Evolutionary conservation across 441 rosid species (phyloP).

Genomic region (Syzygium malaccense): DNA sequence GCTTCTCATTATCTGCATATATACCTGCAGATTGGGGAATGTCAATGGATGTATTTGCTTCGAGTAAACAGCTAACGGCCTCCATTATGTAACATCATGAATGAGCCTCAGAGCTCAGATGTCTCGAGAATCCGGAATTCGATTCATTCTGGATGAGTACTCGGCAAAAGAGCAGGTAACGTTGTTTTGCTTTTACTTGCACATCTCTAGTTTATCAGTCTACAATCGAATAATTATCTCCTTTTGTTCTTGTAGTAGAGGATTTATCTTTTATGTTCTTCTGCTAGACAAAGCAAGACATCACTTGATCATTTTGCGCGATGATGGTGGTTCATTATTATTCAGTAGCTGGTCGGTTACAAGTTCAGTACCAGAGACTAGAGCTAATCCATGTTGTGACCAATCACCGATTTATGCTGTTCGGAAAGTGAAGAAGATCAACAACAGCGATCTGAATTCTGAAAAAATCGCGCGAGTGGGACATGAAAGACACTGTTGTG

Average conservation of each 20-base stretch:
- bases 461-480: neutral
- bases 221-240: neutral
- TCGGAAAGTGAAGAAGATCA: neutral
- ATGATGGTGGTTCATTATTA: neutral
- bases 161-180: neutral
- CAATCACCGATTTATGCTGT: neutral
- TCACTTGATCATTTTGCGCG: neutral
- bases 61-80: neutral
- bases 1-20: constrained; percentile 28
- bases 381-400: neutral
- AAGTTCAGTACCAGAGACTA: neutral
- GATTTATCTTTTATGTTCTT: neutral
- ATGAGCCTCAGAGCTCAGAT: neutral
- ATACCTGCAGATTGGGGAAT: constrained; percentile 26
- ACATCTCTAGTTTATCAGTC: neutral
- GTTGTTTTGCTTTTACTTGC: neutral
- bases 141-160: neutral
- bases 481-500: neutral
- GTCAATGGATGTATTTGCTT: neutral
- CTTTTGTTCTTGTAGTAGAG: neutral
- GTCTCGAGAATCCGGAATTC: neutral
- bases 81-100: neutral
- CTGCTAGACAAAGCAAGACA: neutral
- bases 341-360: neutral
- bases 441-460: neutral